Evolutionary conservation across 495 filamentous ascomycete genomes (phyloP).

Genomic region (Lepraria neglecta): DNA sequence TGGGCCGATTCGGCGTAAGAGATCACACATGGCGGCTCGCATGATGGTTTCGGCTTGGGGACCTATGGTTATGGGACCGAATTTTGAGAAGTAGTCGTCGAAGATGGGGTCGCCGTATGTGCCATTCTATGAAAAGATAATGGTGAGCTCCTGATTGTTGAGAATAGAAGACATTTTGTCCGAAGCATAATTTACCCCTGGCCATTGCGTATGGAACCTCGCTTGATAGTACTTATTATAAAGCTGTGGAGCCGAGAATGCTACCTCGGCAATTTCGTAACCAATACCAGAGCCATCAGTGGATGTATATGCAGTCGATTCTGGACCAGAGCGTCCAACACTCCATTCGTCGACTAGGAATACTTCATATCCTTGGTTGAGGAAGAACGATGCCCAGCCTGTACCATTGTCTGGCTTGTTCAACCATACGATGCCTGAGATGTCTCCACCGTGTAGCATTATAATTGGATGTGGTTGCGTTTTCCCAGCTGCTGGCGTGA

Average conservation of each 20-base stretch:
- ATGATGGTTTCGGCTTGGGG: not conserved
- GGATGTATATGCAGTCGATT: conserved; percentile 28
- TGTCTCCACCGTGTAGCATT: conserved; percentile 38
- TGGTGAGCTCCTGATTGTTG: not conserved
- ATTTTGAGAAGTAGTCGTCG: not conserved
- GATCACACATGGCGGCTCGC: not conserved
- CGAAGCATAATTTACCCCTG: conserved; percentile 24
- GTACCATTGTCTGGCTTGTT: not conserved
- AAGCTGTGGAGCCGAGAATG: conserved; percentile 37
- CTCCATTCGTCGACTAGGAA: not conserved
- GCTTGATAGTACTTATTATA: conserved; percentile 42
- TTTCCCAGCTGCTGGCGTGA: conserved; percentile 33
- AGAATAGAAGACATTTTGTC: not conserved
- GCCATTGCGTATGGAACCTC: conserved; percentile 37
- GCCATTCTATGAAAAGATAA: not conserved
- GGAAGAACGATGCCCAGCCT: not conserved
- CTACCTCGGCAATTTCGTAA: conserved; percentile 31
- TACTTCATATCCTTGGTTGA: not conserved
- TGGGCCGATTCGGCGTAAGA: not conserved
- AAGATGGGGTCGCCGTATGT: not conserved
- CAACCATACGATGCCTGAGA: not conserved
- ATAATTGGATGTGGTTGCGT: conserved; percentile 39
- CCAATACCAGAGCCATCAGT: conserved; percentile 47
- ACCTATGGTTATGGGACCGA: not conserved
- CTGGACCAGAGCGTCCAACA: not conserved